These are phyloP conservation scores for Macrophomina pseudophaseolina DNA, from an alignment of 2,329 filamentous ascomycete species.

Conservation along the genomic window DNA sequence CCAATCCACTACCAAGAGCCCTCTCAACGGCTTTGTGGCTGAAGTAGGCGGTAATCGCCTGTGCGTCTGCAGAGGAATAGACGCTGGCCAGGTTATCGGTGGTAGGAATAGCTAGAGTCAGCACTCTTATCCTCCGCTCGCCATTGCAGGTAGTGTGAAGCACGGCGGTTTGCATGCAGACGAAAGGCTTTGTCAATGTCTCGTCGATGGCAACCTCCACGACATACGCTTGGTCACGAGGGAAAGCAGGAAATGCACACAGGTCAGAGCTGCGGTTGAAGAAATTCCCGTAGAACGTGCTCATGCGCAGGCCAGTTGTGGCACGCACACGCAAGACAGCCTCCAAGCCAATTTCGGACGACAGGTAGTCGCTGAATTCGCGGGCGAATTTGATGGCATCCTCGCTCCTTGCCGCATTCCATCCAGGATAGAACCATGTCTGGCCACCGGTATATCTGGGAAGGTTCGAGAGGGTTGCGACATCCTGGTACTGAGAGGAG, in stretches of 20 bases:
- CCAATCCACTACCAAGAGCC: constrained; percentile 81
- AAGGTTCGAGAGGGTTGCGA: constrained; percentile 92
- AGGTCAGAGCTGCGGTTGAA: constrained; percentile 98
- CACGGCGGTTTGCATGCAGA: constrained; percentile 92
- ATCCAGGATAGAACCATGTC: constrained; percentile 97
- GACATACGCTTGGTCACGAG: constrained; percentile 94
- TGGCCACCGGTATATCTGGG: constrained; percentile 96
- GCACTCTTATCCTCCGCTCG: constrained; percentile 89
- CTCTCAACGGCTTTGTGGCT: constrained; percentile 97
- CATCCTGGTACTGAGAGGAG: constrained; percentile 94
- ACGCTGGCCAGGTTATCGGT: constrained; percentile 89
- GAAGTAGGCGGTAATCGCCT: constrained; percentile 91
- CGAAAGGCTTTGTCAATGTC: constrained; percentile 85
- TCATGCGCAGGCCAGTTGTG: constrained; percentile 93
- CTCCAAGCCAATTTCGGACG: constrained; percentile 92
- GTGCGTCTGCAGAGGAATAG: constrained; percentile 93
- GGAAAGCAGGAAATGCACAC: constrained; percentile 97
- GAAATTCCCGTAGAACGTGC: constrained; percentile 98
- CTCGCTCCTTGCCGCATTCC: constrained; percentile 91
- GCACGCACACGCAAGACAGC: constrained; percentile 94
- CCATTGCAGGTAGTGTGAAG: constrained; percentile 98
- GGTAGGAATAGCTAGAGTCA: constrained; percentile 91
- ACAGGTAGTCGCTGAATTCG: constrained; percentile 97
- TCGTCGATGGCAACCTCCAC: constrained; percentile 99
- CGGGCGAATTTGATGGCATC: constrained; percentile 98